Evolutionary conservation across 2,329 filamentous ascomycete species (phyloP), one percentile per base, ranked within the genome.

Genomic region (Trichophyton verrucosum): DNA sequence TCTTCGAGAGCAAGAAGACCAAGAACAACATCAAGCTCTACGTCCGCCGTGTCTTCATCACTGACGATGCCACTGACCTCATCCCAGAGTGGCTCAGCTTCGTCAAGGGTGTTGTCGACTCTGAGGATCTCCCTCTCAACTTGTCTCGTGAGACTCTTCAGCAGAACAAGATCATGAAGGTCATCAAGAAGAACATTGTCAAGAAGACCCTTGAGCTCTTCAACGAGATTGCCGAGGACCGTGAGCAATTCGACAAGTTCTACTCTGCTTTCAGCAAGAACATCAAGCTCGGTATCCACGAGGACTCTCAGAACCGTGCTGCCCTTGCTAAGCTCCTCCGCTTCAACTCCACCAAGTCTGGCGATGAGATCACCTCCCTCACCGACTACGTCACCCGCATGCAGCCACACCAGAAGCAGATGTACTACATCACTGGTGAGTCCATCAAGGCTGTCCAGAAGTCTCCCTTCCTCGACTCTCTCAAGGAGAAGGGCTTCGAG

Each of bases 1-100:
- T 99, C 65, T 99, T 99, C 78, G 94, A 99, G 88, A 96, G 92
- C 76, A 99, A 99, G 90, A 96, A 96, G 88, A 96, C 92, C 76
- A 99, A 99, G 91, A 99, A 97, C 89, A 99, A 99, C 88, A 97
- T 99, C 86, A 99, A 99, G 88, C 87, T 99, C 72, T 99, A 99
- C 81, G 94, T 99, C 74, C 92, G 94, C 78, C 94, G 94, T 77
- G 94, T 99, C 79, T 99, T 99, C 88, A 99, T 99, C 84, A 99
- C 94, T 64, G 94, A 99, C 70, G 94, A 99, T 78, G 94, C 94
- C 71, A 97, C 94, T 70, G 94, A 99, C 77, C 88, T 99, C 80
- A 95, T 99, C 68, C 94, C 94, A 64, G 94, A 99, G 84, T 99
- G 94, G 94, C 87, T 99, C 74, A 86, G 90, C 82, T 99, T 99